Conservation (phyloP, 306 rosid species). For the Begonia masoniana region DNA sequence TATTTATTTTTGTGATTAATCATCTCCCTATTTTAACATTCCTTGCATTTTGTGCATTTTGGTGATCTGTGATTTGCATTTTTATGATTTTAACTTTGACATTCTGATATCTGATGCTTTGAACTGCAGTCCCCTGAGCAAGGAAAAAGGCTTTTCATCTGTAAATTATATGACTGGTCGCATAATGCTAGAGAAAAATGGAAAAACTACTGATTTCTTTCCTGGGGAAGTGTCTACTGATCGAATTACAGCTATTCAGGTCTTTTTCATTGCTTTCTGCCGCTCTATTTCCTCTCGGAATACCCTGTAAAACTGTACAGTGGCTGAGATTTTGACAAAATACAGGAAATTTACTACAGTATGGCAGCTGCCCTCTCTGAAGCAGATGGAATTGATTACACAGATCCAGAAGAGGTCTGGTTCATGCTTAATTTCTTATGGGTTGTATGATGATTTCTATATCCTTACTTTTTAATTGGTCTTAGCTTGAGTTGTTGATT, state of each 20-base stretch:
- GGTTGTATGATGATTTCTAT: conserved; percentile 5
- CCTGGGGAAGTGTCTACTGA: conserved; percentile 61
- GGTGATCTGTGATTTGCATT: neutral
- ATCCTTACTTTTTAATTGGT: conserved; percentile 16
- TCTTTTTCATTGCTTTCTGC: conserved; percentile 8
- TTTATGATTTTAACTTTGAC: no score
- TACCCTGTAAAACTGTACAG: conserved; percentile 11
- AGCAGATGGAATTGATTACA: conserved; percentile 94
- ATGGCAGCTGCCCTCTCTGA: conserved; percentile 87
- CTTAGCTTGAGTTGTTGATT: conserved; percentile 82
- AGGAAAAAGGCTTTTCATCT: conserved; percentile 29
- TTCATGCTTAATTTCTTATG: conserved; percentile 9
- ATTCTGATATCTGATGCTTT: conserved; percentile 20
- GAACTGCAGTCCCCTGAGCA: conserved; percentile 42
- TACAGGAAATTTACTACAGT: conserved; percentile 89
- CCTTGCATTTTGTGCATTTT: neutral
- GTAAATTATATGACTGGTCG: conserved; percentile 25
- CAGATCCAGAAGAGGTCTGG: conserved; percentile 93
- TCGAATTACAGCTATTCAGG: conserved; percentile 74
- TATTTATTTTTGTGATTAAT: neutral
- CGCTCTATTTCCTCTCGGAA: conserved; percentile 4
- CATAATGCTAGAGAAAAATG: conserved; percentile 63
- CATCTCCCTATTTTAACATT: conserved; percentile 1
- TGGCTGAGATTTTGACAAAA: neutral
- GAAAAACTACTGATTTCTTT: conserved; percentile 51